Conservation (phyloP, 257 asterid species). For the Eucommia ulmoides region DNA sequence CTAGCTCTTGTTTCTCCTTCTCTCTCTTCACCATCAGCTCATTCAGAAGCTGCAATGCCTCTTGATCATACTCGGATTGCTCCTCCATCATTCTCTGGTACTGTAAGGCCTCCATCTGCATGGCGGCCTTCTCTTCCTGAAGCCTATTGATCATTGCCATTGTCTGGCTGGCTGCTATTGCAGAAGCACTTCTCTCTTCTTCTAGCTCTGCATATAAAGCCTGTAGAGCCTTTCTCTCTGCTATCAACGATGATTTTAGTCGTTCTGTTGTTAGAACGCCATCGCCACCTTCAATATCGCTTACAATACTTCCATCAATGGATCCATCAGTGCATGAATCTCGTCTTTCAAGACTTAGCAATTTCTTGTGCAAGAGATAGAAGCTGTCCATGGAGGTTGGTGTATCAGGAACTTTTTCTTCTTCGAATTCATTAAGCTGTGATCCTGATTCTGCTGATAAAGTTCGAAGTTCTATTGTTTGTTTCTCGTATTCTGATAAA, state of each 20-base stretch:
- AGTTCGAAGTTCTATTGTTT: slow-evolving; percentile 21
- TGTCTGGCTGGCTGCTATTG: slow-evolving; percentile 85
- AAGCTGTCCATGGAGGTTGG: slow-evolving; percentile 60
- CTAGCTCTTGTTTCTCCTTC: slow-evolving; percentile 80
- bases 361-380: slow-evolving; percentile 49
- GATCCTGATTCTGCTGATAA: slow-evolving; percentile 28
- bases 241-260: slow-evolving; percentile 48
- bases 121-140: slow-evolving; percentile 94
- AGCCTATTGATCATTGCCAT: slow-evolving; percentile 97
- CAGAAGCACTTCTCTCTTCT: slow-evolving; percentile 95
- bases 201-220: slow-evolving; percentile 69
- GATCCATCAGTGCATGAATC: slow-evolving; percentile 70
- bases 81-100: slow-evolving; percentile 99
- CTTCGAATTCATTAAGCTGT: slow-evolving; percentile 45
- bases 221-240: slow-evolving; percentile 66
- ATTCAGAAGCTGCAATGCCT: slow-evolving; percentile 84
- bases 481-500: slow-evolving; percentile 27
- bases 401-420: slow-evolving; percentile 69
- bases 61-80: slow-evolving; percentile 95
- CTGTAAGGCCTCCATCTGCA: slow-evolving; percentile 98
- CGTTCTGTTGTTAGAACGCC: slow-evolving; percentile 45
- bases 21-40: slow-evolving; percentile 92
- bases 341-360: slow-evolving; percentile 48
- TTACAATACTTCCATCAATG: slow-evolving; percentile 71
- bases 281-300: slow-evolving; percentile 69